Conservation (phyloP, 371 early-diverging fungal species). For the Lichtheimia hyalospora region DNA sequence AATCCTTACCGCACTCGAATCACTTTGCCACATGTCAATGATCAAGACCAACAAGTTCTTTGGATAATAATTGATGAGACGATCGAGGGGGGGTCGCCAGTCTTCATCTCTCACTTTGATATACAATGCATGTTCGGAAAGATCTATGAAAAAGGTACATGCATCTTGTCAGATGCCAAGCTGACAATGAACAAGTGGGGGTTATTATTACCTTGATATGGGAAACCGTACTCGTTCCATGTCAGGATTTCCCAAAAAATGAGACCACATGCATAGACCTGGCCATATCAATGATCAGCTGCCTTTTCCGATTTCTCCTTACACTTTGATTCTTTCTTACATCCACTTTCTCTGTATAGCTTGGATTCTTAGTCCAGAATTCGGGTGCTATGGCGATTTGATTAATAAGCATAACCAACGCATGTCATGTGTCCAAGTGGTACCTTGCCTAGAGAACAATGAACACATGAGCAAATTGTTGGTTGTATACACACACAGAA, state of each 20-base stretch:
- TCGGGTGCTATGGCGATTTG: constrained; percentile 58
- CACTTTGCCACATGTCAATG: constrained; percentile 74
- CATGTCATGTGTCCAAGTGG: background rate
- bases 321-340: constrained; percentile 17
- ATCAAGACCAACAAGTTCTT: constrained; percentile 58
- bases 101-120: constrained; percentile 60
- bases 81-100: constrained; percentile 60
- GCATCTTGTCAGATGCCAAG: background rate
- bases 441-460: background rate
- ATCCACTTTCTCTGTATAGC: constrained; percentile 73
- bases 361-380: constrained; percentile 70
- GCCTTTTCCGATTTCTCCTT: no score
- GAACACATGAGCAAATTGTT: background rate
- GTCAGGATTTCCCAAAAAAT: constrained; percentile 83
- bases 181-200: background rate
- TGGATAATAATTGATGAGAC: constrained; percentile 57
- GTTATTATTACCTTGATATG: constrained; percentile 71
- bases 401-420: background rate
- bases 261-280: constrained; percentile 74
- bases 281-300: no score
- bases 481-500: background rate
- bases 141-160: constrained; percentile 13
- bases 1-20: constrained; percentile 54
- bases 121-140: constrained; percentile 39
- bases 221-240: constrained; percentile 74